A percentile compares a stretch with the other conserved stretches of the same genome.
Evolutionary conservation across 768 basidiomycete genomes (phyloP).

Genomic region (Paxillus involutus): DNA sequence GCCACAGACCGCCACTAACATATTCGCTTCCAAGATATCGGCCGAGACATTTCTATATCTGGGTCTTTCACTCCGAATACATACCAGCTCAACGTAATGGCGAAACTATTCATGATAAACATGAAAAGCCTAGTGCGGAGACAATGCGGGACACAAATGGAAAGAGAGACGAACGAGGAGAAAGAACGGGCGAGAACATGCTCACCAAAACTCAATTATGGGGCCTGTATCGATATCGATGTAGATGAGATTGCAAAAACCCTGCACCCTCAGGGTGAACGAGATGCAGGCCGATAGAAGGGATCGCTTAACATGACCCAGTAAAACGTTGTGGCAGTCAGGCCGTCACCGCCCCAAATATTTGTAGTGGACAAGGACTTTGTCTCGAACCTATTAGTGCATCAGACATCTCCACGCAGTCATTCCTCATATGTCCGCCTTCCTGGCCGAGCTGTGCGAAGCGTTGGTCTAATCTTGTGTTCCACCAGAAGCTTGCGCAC

Average conservation of each 20-base stretch:
- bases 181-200: slow-evolving; percentile 21
- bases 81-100: background rate
- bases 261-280: background rate
- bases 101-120: background rate
- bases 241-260: background rate
- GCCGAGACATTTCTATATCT: no score
- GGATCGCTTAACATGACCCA: background rate
- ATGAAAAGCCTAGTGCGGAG: slow-evolving; percentile 12
- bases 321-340: background rate
- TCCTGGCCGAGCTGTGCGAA: no score
- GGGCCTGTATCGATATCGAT: background rate
- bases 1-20: slow-evolving; percentile 20
- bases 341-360: no score
- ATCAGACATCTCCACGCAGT: no score
- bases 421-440: no score
- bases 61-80: background rate
- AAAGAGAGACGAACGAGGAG: slow-evolving; percentile 6
- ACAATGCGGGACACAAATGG: slow-evolving; percentile 18
- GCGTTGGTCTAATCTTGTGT: no score
- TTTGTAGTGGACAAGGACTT: no score
- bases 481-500: no score
- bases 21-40: background rate
- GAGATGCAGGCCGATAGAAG: background rate
- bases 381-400: no score
- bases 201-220: background rate